Percentiles rank a stretch among this genome's conserved stretches.
phyloP scores from a whole-genome alignment of 2,329 filamentous ascomycete genomes.

The Zalaria sp. region DNA sequence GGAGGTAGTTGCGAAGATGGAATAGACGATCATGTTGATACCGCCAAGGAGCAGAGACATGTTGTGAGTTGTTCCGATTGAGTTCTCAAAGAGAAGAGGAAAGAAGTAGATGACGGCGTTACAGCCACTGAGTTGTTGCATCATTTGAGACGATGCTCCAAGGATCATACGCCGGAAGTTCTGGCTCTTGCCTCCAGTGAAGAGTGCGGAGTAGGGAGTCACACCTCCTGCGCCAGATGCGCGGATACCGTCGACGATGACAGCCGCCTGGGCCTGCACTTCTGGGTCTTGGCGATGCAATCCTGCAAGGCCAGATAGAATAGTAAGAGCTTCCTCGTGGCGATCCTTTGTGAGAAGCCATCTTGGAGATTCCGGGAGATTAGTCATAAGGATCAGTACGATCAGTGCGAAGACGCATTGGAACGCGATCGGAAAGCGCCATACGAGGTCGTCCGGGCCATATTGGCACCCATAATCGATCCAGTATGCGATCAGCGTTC shows the following conservation, averaged over 20 bases:
- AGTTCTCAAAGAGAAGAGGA: slow-evolving; percentile 28
- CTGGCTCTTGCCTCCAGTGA: slow-evolving; percentile 46
- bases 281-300: slow-evolving; percentile 2
- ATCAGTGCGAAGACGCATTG: slow-evolving; percentile 29
- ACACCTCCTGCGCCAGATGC: slow-evolving; percentile 25
- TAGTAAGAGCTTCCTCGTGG: slow-evolving; percentile 7
- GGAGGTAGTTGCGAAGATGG: slow-evolving; percentile 42
- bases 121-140: slow-evolving; percentile 48
- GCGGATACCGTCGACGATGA: slow-evolving; percentile 46
- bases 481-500: slow-evolving; percentile 37
- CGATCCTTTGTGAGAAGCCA: slow-evolving; percentile 15
- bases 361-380: slow-evolving; percentile 30
- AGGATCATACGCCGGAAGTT: slow-evolving; percentile 51
- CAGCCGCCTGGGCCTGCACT: slow-evolving; percentile 39
- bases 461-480: slow-evolving; percentile 30
- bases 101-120: slow-evolving; percentile 32
- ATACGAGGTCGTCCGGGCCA: slow-evolving; percentile 16
- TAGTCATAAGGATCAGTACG: slow-evolving; percentile 27
- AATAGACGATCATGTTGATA: slow-evolving; percentile 42
- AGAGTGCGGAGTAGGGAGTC: slow-evolving; percentile 36
- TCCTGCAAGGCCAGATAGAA: slow-evolving; percentile 8
- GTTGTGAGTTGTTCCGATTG: slow-evolving; percentile 33
- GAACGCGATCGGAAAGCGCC: slow-evolving; percentile 27
- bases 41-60: slow-evolving; percentile 29
- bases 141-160: slow-evolving; percentile 43